Evolutionary conservation across 1,284 basidiomycete species (phyloP).

Genomic region (Moniliophthora roreri): DNA sequence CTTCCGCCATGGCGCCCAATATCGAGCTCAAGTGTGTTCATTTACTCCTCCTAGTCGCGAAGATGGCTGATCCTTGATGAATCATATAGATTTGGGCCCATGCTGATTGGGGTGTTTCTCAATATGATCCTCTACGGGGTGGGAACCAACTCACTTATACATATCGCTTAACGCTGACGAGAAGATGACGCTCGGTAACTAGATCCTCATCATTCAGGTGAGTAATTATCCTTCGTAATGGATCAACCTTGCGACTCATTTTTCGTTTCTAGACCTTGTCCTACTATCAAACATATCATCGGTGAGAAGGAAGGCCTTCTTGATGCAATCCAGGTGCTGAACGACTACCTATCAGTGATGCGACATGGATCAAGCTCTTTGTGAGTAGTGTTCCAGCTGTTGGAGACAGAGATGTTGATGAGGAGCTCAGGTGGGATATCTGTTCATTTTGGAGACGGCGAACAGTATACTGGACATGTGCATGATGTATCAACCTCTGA

Average conservation of each 20-base stretch:
- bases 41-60: slow-evolving; percentile 3
- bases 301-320: slow-evolving; percentile 23
- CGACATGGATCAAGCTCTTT: slow-evolving; percentile 38
- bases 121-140: slow-evolving; percentile 52
- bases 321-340: slow-evolving; percentile 4
- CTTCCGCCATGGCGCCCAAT: neutral
- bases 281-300: slow-evolving; percentile 34
- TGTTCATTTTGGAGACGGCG: slow-evolving; percentile 41
- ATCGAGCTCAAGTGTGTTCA: neutral
- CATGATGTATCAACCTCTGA: slow-evolving; percentile 47
- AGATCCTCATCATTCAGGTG: slow-evolving; percentile 39
- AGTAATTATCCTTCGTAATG: slow-evolving; percentile 11
- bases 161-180: neutral
- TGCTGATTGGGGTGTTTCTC: slow-evolving; percentile 42
- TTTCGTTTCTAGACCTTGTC: slow-evolving; percentile 27
- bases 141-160: slow-evolving; percentile 11
- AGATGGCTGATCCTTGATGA: neutral
- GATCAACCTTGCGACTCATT: slow-evolving; percentile 1
- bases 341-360: slow-evolving; percentile 34
- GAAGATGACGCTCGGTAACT: neutral
- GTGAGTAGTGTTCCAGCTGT: slow-evolving; percentile 25
- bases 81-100: slow-evolving; percentile 46
- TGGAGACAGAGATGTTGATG: too few species aligned
- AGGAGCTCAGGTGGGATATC: slow-evolving; percentile 34
- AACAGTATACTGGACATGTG: slow-evolving; percentile 43